Evolutionary conservation across 768 basidiomycete species (phyloP), one percentile per base, ranked within the genome.

Genomic region (Leucocoprinus sp.): DNA sequence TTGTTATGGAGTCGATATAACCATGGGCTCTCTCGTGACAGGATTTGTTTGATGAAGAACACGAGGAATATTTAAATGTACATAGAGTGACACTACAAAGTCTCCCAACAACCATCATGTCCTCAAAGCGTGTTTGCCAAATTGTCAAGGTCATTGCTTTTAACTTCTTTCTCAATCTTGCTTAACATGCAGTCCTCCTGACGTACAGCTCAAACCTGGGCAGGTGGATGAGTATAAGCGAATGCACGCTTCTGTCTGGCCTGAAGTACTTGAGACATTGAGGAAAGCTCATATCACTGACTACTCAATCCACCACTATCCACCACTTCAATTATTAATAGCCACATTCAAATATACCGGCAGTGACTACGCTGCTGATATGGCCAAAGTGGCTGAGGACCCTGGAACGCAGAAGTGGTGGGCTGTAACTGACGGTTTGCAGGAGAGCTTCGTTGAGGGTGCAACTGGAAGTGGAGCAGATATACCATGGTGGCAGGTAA

Each of bases 281-380:
- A 66, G 72, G 48, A 68, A 71, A 8, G 72, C 81, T 40, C 75
- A 88, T 58, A 73, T 88, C 46, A 63, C 66, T 28, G 84, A 90
- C 62, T 90, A 89, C 57, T 83, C 82, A 14, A 89, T 89, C 60
- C 70, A 83, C 54, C 73, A 84, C 55, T 75, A 80, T 53, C 72
- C 76, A 14, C 73, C 74, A 3, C 64, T 80, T 19, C 69, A 69
- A 23, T 71, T 90, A 33, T 71, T 90, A n/a, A 74, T 88, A 50
- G 84, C 84, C n/a, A 78, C 71, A 36, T 83, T 89, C 71, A 83
- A 83, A 55, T 88, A 88, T 54, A 76, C 68, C 0, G 87, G 85
- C 0, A 48, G 63, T 2, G 74, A 89, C 52, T 86, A 75, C 29
- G 76, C 72, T 33, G 64, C 51, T 11, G 86, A 88, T 54, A 87